Conservation (phyloP, 345 rosid species). For the Anacardium occidentale region DNA sequence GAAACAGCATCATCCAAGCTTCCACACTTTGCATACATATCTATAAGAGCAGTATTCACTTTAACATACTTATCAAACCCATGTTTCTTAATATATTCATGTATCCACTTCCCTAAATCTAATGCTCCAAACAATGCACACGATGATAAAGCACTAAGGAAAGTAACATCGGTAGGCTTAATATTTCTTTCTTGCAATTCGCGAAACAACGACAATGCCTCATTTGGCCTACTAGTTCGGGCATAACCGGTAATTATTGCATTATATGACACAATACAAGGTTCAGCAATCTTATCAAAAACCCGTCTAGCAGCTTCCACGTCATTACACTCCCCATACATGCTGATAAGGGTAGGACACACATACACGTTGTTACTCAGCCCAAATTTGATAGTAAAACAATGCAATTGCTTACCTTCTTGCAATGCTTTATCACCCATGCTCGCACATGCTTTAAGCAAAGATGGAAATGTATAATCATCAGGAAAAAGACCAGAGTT, state of each 20-base stretch:
- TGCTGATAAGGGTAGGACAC: constrained; percentile 66
- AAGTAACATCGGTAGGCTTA: constrained; percentile 68
- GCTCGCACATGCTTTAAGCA: constrained; percentile 55
- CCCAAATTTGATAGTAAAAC: constrained; percentile 52
- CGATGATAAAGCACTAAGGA: constrained; percentile 74
- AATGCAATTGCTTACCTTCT: constrained; percentile 65
- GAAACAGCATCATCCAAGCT: constrained; percentile 66
- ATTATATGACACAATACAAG: constrained; percentile 70
- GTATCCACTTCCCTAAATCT: constrained; percentile 84
- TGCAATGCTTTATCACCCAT: constrained; percentile 38
- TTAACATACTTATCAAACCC: constrained; percentile 51
- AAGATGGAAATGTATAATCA: constrained; percentile 68
- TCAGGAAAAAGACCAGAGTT: constrained; percentile 46
- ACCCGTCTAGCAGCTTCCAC: constrained; percentile 58
- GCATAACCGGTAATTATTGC: constrained; percentile 71
- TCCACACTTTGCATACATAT: constrained; percentile 94
- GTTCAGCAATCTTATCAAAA: constrained; percentile 54
- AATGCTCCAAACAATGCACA: constrained; percentile 81
- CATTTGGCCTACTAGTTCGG: constrained; percentile 66
- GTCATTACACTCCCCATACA: constrained; percentile 64
- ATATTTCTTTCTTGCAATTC: constrained; percentile 60
- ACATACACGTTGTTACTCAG: constrained; percentile 46
- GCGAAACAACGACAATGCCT: constrained; percentile 65
- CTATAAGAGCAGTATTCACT: constrained; percentile 75
- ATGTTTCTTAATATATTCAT: constrained; percentile 58